phyloP scores from a whole-genome alignment of 129 eudicot genomes.

The Tagetes patula region DNA sequence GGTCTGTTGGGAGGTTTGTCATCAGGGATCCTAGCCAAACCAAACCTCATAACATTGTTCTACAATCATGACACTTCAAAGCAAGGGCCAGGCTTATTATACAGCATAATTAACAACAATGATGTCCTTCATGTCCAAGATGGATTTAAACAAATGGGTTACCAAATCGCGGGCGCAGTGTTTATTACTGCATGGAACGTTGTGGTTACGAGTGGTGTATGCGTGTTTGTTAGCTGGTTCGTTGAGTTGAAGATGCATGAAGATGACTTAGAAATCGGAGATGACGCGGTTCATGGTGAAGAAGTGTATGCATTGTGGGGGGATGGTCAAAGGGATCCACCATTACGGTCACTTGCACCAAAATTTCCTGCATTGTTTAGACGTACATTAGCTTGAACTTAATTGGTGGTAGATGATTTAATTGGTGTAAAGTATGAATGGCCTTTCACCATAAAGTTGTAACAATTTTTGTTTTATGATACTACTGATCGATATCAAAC shows the following conservation, averaged over 20 bases:
- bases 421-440: background rate
- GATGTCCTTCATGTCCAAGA: background rate
- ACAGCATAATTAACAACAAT: constrained; percentile 31
- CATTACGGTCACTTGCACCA: constrained; percentile 43
- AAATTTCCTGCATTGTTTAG: constrained; percentile 49
- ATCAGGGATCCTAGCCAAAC: constrained; percentile 69
- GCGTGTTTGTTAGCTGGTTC: constrained; percentile 46
- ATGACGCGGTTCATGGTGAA: constrained; percentile 82
- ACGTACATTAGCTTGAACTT: constrained; percentile 13
- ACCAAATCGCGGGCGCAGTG: constrained; percentile 54
- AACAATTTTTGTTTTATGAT: background rate
- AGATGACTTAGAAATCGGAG: constrained; percentile 64
- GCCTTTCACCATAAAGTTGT: background rate
- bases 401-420: background rate
- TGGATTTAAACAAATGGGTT: constrained; percentile 53
- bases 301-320: constrained; percentile 89
- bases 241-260: constrained; percentile 61
- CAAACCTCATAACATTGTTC: constrained; percentile 49
- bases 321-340: constrained; percentile 63
- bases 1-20: constrained; percentile 68
- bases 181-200: constrained; percentile 67
- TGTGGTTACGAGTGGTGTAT: constrained; percentile 53
- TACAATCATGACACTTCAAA: constrained; percentile 11
- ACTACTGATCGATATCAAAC: background rate
- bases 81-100: constrained; percentile 60